These are phyloP conservation scores for Cenchrus fungigraminus DNA, from an alignment of 176 grass and related monocot species.

Conservation along the genomic window DNA sequence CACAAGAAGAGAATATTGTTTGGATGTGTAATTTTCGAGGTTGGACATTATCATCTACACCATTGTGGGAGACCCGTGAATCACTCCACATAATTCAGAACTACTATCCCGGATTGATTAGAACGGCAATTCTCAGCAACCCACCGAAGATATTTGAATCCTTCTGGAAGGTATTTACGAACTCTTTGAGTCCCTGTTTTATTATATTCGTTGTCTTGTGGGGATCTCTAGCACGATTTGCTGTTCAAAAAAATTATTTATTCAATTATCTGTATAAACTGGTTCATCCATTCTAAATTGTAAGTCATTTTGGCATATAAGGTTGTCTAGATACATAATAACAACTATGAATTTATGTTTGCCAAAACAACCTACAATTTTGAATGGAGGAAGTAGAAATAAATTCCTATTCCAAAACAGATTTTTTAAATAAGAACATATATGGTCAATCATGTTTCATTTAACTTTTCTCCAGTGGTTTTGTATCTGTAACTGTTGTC, in stretches of 20 bases:
- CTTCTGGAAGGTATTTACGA: slow-evolving; percentile 52
- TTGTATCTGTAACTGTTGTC: not conserved
- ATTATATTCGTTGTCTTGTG: no score
- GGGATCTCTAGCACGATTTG: no score
- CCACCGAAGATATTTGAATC: slow-evolving; percentile 65
- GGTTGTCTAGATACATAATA: no score
- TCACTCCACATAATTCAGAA: slow-evolving; percentile 49
- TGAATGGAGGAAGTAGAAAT: no score
- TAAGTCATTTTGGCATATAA: no score
- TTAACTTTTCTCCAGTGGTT: not conserved
- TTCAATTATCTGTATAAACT: not conserved
- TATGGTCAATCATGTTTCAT: not conserved
- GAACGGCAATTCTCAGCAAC: slow-evolving; percentile 38
- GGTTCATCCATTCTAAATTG: no score
- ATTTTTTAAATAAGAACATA: no score
- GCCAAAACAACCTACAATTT: no score
- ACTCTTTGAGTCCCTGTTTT: not conserved
- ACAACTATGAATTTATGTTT: no score
- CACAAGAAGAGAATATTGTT: slow-evolving; percentile 38
- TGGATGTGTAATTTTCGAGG: slow-evolving; percentile 51
- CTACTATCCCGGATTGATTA: slow-evolving; percentile 55
- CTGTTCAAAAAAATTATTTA: not conserved
- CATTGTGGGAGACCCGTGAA: slow-evolving; percentile 40
- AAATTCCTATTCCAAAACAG: no score
- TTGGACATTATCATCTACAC: slow-evolving; percentile 47